A percentile compares a stretch with the other conserved stretches of the same genome.
phyloP scores from a whole-genome alignment of 2,329 filamentous ascomycete species.

The Pyrenophora seminiperda region DNA sequence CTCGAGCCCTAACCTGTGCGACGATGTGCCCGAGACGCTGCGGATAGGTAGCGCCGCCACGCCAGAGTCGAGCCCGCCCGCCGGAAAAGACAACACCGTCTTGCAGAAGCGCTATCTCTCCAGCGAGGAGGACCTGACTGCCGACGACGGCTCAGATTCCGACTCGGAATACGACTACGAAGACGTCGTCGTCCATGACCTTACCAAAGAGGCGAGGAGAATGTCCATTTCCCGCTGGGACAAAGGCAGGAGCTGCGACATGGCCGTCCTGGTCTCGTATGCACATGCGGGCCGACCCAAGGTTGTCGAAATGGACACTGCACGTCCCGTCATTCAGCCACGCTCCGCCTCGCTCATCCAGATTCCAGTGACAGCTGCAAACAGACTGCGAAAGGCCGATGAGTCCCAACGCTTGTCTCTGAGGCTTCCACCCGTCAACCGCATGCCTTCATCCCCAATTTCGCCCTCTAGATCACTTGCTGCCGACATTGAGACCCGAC shows the following conservation, averaged over 20 bases:
- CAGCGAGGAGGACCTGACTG: constrained; percentile 47
- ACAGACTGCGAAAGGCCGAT: constrained; percentile 36
- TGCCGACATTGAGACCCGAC: constrained; percentile 27
- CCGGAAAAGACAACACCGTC: constrained; percentile 31
- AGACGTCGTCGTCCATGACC: constrained; percentile 38
- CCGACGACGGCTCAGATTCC: constrained; percentile 38
- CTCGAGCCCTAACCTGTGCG: constrained; percentile 44
- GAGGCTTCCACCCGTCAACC: constrained; percentile 22
- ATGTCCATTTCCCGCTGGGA: constrained; percentile 43
- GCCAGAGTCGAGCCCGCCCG: constrained; percentile 10
- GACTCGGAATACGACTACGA: constrained; percentile 41
- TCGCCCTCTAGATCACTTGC: constrained; percentile 34
- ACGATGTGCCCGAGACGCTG: constrained; percentile 42
- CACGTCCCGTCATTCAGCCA: constrained; percentile 25
- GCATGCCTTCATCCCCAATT: constrained; percentile 15
- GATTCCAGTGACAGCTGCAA: constrained; percentile 33
- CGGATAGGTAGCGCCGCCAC: constrained; percentile 38
- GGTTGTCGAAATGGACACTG: constrained; percentile 43
- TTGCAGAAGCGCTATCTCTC: constrained; percentile 48
- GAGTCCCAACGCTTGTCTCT: constrained; percentile 36
- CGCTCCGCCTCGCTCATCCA: constrained; percentile 45
- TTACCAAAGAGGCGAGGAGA: constrained; percentile 34
- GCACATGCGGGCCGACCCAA: constrained; percentile 47
- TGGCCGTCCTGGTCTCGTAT: constrained; percentile 47
- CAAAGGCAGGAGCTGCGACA: constrained; percentile 44